These are phyloP conservation scores for Fusarium mundagurra DNA, from an alignment of 2,329 filamentous ascomycete species.

Conservation along the genomic window DNA sequence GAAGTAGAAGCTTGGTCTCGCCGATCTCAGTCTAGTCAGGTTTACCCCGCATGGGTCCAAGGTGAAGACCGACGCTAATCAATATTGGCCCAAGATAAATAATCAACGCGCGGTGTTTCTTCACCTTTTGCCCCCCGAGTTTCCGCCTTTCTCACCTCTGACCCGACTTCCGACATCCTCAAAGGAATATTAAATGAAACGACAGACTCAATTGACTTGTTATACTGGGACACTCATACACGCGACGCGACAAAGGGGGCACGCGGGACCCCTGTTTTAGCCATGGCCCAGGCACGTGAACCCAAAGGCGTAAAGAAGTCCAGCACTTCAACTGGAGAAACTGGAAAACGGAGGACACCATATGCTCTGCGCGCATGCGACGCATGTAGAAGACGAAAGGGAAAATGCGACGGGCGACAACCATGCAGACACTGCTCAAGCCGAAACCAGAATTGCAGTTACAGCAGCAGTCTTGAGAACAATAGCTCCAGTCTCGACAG, in stretches of 20 bases:
- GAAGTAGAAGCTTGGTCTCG: neutral
- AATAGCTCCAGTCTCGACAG: neutral
- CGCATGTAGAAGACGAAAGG: conserved; percentile 18
- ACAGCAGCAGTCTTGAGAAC: neutral
- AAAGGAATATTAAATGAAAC: too few relatives aligned
- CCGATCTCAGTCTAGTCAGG: neutral
- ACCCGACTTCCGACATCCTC: neutral
- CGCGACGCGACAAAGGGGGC: neutral
- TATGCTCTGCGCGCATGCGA: conserved; percentile 21
- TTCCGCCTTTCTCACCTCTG: neutral
- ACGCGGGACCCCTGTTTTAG: neutral
- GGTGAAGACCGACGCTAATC: conserved; percentile 1
- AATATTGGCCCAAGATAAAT: neutral
- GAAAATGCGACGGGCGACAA: conserved; percentile 18
- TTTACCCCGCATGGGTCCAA: conserved; percentile 18
- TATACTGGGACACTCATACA: neutral
- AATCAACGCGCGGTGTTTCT: neutral
- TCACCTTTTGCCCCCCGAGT: neutral
- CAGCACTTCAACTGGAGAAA: neutral
- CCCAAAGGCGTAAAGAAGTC: conserved; percentile 5
- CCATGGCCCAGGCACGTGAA: conserved; percentile 14
- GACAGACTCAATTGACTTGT: too few relatives aligned
- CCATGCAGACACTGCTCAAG: conserved; percentile 12
- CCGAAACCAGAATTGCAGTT: conserved; percentile 7
- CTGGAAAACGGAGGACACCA: conserved; percentile 9